phyloP scores from a whole-genome alignment of 169 alveolate genomes.

The Eimeria maxima region DNA sequence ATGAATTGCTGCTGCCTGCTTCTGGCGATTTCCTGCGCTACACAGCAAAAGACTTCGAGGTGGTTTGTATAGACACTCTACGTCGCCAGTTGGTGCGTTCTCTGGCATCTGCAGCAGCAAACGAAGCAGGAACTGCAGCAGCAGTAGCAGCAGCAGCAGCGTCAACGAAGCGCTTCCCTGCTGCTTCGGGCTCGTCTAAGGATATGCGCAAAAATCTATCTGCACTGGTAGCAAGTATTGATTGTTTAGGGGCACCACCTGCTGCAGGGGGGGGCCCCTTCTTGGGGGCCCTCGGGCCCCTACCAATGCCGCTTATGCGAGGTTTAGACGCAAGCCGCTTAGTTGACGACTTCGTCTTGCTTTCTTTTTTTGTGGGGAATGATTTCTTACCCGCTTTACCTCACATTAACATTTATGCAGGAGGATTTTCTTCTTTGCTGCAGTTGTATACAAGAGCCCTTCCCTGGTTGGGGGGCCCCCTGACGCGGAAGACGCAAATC shows the following conservation, averaged over 20 bases:
- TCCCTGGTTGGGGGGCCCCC: conserved; percentile 70
- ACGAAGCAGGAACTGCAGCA: conserved; percentile 10
- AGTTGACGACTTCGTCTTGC: conserved; percentile 97
- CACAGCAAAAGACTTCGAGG: conserved; percentile 77
- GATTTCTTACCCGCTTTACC: conserved; percentile 98
- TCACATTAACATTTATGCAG: conserved; percentile 87
- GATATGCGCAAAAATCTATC: conserved; percentile 12
- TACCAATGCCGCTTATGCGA: conserved; percentile 37
- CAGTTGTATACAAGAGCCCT: conserved; percentile 70
- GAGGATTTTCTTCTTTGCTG: conserved; percentile 58
- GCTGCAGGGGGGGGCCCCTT: background rate
- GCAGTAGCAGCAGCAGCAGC: conserved; percentile 71
- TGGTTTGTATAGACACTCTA: conserved; percentile 67
- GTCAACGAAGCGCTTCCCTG: background rate
- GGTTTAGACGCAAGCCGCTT: conserved; percentile 93
- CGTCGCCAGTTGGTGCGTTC: conserved; percentile 43
- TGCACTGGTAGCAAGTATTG: background rate
- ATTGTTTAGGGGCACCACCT: background rate
- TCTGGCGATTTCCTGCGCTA: conserved; percentile 66
- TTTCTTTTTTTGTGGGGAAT: conserved; percentile 96
- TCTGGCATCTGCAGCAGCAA: background rate
- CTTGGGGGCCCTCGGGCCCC: too few species aligned
- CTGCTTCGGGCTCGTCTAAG: background rate
- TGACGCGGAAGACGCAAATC: conserved; percentile 61
- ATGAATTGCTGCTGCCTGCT: conserved; percentile 35